Percentiles rank a stretch among this genome's conserved stretches.
These are phyloP conservation scores for Silene conica DNA, from an alignment of 148 eudicot species.

Conservation along the genomic window DNA sequence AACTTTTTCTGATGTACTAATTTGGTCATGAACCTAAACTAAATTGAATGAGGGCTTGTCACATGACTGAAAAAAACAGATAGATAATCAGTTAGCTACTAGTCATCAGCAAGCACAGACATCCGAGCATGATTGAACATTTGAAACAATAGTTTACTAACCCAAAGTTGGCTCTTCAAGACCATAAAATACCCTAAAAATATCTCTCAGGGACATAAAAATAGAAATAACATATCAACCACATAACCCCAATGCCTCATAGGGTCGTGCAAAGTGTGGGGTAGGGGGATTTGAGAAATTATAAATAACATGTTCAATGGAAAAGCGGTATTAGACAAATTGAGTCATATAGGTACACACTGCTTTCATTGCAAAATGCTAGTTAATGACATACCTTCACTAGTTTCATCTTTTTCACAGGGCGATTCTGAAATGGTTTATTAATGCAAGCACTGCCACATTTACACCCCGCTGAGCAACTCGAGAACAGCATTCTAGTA, in stretches of 20 bases:
- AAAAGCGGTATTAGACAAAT: background rate
- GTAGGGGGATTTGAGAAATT: too few relatives aligned
- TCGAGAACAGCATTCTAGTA: slow-evolving; percentile 80
- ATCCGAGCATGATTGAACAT: background rate
- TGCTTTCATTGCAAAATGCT: background rate
- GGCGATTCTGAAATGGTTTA: slow-evolving; percentile 89
- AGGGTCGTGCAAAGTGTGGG: too few relatives aligned
- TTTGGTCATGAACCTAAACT: background rate
- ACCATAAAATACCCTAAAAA: background rate
- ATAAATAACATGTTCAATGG: background rate
- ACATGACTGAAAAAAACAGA: background rate
- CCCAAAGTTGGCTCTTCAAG: background rate
- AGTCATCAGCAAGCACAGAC: background rate
- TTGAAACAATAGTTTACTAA: background rate
- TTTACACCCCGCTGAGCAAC: slow-evolving; percentile 91
- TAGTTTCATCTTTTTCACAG: slow-evolving; percentile 73
- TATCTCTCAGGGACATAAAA: background rate
- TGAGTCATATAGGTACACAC: background rate
- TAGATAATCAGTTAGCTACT: background rate
- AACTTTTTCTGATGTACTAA: background rate
- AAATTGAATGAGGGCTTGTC: background rate
- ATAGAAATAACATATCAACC: too few relatives aligned
- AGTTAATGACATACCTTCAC: slow-evolving; percentile 52
- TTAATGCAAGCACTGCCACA: slow-evolving; percentile 81
- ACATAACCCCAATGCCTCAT: too few relatives aligned